A percentile compares a stretch with the other conserved stretches of the same genome.
Evolutionary conservation across 164 flowering plant genomes (phyloP).

Genomic region (Umbilicus rupestris): DNA sequence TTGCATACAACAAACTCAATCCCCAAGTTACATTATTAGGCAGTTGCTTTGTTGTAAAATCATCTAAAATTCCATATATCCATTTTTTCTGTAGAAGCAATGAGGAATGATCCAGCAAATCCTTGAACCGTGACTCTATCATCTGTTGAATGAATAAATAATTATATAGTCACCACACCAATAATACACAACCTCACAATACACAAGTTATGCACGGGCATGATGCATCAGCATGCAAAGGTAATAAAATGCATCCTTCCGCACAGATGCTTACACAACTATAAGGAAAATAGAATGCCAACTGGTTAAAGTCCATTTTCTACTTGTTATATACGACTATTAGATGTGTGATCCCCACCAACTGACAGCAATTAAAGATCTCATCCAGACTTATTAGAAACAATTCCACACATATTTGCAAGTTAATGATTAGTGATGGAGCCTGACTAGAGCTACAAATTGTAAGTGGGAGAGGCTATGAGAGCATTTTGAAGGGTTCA

Average conservation of each 20-base stretch:
- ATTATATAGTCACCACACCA: not conserved
- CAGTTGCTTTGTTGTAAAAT: conserved; percentile 91
- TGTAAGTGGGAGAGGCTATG: not conserved
- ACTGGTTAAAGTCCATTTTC: too few species aligned
- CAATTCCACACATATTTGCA: not conserved
- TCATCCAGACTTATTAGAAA: not conserved
- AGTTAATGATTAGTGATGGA: not conserved
- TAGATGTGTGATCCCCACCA: not conserved
- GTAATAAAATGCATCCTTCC: not conserved
- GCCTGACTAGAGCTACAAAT: not conserved
- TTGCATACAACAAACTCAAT: conserved; percentile 84
- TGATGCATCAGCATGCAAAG: not conserved
- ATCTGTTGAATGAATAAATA: conserved; percentile 38
- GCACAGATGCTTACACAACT: not conserved
- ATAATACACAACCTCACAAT: not conserved
- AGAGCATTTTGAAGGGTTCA: not conserved
- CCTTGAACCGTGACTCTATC: conserved; percentile 74
- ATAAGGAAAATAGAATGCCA: too few species aligned
- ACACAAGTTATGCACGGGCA: not conserved
- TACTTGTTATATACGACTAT: too few species aligned
- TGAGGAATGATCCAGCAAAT: conserved; percentile 69
- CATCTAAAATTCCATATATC: conserved; percentile 82
- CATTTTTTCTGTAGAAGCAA: conserved; percentile 73
- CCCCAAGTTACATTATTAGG: conserved; percentile 99
- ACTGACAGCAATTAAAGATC: not conserved